phyloP scores from a whole-genome alignment of 2,329 filamentous ascomycete genomes.

The Fusarium longipes region DNA sequence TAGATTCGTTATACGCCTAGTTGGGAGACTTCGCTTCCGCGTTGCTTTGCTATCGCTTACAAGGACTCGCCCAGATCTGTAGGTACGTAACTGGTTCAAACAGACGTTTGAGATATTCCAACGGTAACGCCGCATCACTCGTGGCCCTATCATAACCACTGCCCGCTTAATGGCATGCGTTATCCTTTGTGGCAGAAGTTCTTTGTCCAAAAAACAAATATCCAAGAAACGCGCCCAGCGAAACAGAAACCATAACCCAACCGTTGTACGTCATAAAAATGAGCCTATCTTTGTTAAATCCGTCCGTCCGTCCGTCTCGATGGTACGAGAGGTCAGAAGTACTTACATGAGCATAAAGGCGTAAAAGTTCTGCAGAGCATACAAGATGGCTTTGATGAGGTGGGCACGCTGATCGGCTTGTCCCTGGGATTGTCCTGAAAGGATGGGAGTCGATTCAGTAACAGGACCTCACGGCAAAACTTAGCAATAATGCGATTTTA shows the following conservation, averaged over 20 bases:
- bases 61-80: background rate
- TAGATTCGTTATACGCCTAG: background rate
- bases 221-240: constrained; percentile 87
- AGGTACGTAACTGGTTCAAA: background rate
- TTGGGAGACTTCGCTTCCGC: background rate
- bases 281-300: constrained; percentile 69
- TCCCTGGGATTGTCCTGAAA: constrained; percentile 77
- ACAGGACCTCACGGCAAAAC: constrained; percentile 49
- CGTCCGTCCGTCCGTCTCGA: background rate
- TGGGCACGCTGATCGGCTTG: constrained; percentile 75
- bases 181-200: constrained; percentile 80
- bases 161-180: constrained; percentile 60
- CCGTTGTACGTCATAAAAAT: constrained; percentile 99
- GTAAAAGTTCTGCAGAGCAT: constrained; percentile 96
- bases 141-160: background rate
- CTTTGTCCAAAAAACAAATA: constrained; percentile 83
- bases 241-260: constrained; percentile 94
- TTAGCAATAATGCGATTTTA: constrained; percentile 48
- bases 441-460: constrained; percentile 73
- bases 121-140: background rate
- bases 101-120: background rate
- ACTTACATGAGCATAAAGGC: constrained; percentile 99
- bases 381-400: constrained; percentile 82
- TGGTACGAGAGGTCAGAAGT: background rate
- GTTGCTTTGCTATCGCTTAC: background rate